Conservation (phyloP, 139 green algal genomes). For the Micractinium sp. region DNA sequence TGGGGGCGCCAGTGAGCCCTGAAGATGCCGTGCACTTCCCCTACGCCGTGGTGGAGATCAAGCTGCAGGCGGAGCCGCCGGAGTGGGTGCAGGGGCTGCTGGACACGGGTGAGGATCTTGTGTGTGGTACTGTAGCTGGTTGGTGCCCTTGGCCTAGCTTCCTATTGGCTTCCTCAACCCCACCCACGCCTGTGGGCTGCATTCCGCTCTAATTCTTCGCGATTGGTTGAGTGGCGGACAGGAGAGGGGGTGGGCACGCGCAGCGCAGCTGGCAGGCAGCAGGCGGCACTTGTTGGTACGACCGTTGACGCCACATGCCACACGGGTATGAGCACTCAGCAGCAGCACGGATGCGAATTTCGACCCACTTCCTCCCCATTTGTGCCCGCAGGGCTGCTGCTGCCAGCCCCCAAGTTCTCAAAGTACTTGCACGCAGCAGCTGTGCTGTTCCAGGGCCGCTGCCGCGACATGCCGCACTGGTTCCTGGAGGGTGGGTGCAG, state of each 20-base stretch:
- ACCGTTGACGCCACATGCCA: not conserved
- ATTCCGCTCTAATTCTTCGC: too few relatives aligned
- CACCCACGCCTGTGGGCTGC: too few relatives aligned
- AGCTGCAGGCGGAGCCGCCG: conserved; percentile 71
- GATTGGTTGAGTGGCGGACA: too few relatives aligned
- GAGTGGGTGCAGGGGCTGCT: conserved; percentile 60
- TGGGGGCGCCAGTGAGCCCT: conserved; percentile 12
- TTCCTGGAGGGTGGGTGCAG: conserved; percentile 57
- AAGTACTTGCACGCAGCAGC: conserved; percentile 82
- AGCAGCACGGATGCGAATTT: too few relatives aligned
- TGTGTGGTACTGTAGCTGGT: too few relatives aligned
- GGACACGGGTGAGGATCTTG: too few relatives aligned
- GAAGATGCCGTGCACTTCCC: conserved; percentile 73
- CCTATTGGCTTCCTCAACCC: too few relatives aligned
- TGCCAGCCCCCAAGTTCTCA: conserved; percentile 81
- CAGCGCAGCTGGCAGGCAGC: too few relatives aligned
- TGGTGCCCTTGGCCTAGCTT: too few relatives aligned
- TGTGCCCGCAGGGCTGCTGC: conserved; percentile 56
- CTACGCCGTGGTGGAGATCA: conserved; percentile 89
- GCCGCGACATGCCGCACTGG: conserved; percentile 64
- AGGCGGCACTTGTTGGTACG: too few relatives aligned
- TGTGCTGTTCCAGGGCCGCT: conserved; percentile 44
- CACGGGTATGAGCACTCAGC: not conserved
- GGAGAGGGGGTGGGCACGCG: too few relatives aligned
- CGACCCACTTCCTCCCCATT: too few relatives aligned